Evolutionary conservation across 73 alveolate genomes (phyloP), one percentile per base, ranked within the genome.

Genomic region (Tetrahymena thermophila): DNA sequence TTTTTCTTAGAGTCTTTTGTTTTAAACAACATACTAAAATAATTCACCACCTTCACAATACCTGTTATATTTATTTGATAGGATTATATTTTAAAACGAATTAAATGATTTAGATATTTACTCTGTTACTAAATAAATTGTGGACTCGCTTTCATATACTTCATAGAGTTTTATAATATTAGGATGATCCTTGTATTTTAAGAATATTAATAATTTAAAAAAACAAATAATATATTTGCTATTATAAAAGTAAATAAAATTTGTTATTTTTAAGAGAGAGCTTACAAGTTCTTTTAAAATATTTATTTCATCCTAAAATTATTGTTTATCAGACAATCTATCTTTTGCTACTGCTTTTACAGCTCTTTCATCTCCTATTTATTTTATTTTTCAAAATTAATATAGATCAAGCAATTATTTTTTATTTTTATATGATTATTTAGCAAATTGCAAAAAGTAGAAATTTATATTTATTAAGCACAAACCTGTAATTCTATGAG

Each of bases 31-130:
- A 85, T 97, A 96, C 57, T 98, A 97, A 55, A 98, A 96, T n/a
- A 98, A 95, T 89, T 98, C 99, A 10, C 99, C 99, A 16, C 99
- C 99, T 43, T 94, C 83, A 23, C 96, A 94, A 55, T 94, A 97
- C 96, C 89, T 71, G 15, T 71, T 5, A 9, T 31, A 14, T 98
- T 15, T 0, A 0, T 4, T 1, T 19, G n/a, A 71, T 28, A 1
- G 15, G 1, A 13, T 28, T 25, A 8, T 4, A 0, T 25, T 71
- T 71, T 23, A 21, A 71, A 71, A 34, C 10, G 4, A 71, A 71
- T 9, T 23, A 71, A 71, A 0, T 71, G 3, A 31, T 15, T n/a
- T 9, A 6, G 6, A 8, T n/a, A 31, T 71, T 71, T 71, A 71
- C 95, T 96, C 98, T 9, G 97, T 96, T 17, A 96, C 98, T 57